Base-by-base conservation (phyloP, 2,329 filamentous ascomycete species). In the Periglandula ipomoeae region DNA sequence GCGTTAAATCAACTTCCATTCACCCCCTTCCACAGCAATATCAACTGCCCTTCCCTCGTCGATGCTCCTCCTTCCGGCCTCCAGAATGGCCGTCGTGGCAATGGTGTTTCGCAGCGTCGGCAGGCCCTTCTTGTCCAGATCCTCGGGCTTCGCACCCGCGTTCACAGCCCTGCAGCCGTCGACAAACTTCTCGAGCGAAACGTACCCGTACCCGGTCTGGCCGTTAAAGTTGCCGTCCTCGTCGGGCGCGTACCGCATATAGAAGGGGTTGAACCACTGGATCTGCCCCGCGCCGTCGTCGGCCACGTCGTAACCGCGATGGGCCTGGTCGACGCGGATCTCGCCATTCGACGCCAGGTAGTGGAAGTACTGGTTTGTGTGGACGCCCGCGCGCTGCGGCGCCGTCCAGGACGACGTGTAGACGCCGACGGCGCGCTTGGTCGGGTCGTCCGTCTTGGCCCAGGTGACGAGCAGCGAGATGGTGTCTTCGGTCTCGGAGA, bases 301-400 rank as follows among this genome's bases (percentile, higher is more conserved):
- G n/a, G 90, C 89, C 10, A 96, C 85, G 61, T 96, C 89, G 70
- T 96, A 96, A 43, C 90, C 90, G 48, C 90, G 81, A 75, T 95
- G 94, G 40, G 89, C 90, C 70, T 96, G 91, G 71, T 96, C 88
- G 59, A 95, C 80, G 52, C 87, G 81, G 59, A 96, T 82, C 70
- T 96, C 90, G 55, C 90, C 90, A 49, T 84, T 80, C 52, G 80
- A 78, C 3, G 81, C 90, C 71, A 96, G 84, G 71, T 93, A 95
- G 70, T 96, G 90, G 74, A 96, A 96, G 70, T 95, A 93, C 71
- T 96, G 90, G 66, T 95, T 95, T 2, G 85, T 91, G 70, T 96
- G 91, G n/a, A 96, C 89, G 44, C 91, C 90, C 0, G 90, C 90
- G 60, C 84, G 87, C 65, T 94, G 87, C 11, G 91, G 90, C 6